phyloP scores from a whole-genome alignment of 345 rosid species.

The Brassica incana region DNA sequence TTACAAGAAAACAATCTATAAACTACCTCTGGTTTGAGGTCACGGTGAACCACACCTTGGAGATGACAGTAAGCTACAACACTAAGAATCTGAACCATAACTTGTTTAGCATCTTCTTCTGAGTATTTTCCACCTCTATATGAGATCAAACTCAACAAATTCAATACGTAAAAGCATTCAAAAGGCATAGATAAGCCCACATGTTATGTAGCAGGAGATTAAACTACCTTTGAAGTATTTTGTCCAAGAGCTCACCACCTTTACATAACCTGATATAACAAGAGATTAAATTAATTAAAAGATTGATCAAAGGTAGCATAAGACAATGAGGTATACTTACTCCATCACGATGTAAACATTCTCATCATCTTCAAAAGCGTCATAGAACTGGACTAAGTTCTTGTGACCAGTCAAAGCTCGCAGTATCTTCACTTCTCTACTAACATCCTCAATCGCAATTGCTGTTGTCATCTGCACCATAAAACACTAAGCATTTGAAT shows the following conservation, averaged over 20 bases:
- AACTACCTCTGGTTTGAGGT: constrained; percentile 97
- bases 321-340: constrained; percentile 46
- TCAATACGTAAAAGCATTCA: constrained; percentile 23
- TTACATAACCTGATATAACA: constrained; percentile 66
- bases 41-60: constrained; percentile 99
- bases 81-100: constrained; percentile 88
- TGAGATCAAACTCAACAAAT: constrained; percentile 24
- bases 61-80: constrained; percentile 90
- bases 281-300: neutral
- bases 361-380: constrained; percentile 83
- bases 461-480: constrained; percentile 79
- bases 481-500: constrained; percentile 7
- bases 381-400: constrained; percentile 71
- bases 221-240: constrained; percentile 83
- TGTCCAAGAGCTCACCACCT: constrained; percentile 94
- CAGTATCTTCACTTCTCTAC: constrained; percentile 86
- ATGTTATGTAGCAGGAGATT: constrained; percentile 5
- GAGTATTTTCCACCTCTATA: constrained; percentile 93
- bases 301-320: neutral
- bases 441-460: constrained; percentile 85
- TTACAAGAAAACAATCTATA: constrained; percentile 6
- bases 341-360: constrained; percentile 84
- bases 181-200: constrained; percentile 7
- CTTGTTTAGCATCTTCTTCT: constrained; percentile 86
- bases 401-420: constrained; percentile 77